Evolutionary conservation across 345 rosid genomes (phyloP).

Genomic region (Camelina sativa): DNA sequence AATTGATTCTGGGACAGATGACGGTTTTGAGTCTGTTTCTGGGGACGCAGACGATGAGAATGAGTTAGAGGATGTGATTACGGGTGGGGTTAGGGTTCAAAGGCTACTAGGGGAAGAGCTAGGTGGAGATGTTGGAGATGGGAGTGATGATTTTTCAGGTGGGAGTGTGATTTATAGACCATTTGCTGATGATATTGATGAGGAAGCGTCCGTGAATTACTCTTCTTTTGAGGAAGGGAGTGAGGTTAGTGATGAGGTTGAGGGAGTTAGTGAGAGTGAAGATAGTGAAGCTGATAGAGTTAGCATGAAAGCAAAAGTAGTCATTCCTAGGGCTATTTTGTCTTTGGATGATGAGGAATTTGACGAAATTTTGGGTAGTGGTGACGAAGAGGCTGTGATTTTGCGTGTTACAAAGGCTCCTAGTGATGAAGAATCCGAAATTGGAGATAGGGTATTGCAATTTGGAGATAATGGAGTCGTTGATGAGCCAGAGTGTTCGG

Average conservation of each 20-base stretch:
- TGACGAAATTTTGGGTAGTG: conserved; percentile 48
- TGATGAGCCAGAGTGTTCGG: conserved; percentile 35
- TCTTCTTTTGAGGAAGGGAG: conserved; percentile 45
- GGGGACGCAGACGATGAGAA: conserved; percentile 41
- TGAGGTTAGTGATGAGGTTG: conserved; percentile 40
- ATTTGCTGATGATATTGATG: conserved; percentile 26
- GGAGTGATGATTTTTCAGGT: conserved; percentile 38
- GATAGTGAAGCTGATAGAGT: conserved; percentile 39
- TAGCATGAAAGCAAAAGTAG: conserved; percentile 36
- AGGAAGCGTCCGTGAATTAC: conserved; percentile 38
- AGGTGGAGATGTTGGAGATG: conserved; percentile 45
- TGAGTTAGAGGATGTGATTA: conserved; percentile 30
- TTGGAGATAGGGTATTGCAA: conserved; percentile 22
- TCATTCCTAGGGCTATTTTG: conserved; percentile 64
- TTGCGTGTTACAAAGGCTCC: conserved; percentile 44
- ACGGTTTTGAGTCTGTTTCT: no score
- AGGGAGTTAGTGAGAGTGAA: conserved; percentile 33
- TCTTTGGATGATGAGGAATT: conserved; percentile 66
- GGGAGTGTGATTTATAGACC: conserved; percentile 42
- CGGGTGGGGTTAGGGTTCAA: conserved; percentile 35
- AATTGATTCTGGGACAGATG: conserved; percentile 51
- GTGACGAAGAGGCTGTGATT: conserved; percentile 41
- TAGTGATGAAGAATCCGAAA: conserved; percentile 40
- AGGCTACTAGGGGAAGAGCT: conserved; percentile 45
- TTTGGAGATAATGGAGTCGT: conserved; percentile 21